Conservation (phyloP, 1,284 basidiomycete species). For the Tilletia caries region DNA sequence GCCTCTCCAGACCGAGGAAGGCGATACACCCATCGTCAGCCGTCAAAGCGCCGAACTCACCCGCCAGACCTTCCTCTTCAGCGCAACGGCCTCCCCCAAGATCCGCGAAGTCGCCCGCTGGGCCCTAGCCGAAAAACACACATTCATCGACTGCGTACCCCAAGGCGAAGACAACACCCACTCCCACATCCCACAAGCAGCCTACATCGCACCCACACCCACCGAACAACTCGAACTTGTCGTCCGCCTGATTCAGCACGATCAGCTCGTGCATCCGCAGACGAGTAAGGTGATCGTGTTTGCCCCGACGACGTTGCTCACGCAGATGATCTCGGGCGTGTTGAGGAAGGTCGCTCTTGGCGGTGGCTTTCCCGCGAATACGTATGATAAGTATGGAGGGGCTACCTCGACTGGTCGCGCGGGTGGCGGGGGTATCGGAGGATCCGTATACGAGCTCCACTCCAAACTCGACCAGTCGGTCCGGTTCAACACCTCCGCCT, state of each 20-base stretch:
- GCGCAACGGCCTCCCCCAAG: constrained; percentile 67
- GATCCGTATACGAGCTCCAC: constrained; percentile 71
- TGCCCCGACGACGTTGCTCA: constrained; percentile 79
- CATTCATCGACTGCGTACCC: constrained; percentile 63
- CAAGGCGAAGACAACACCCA: constrained; percentile 66
- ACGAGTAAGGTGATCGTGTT: constrained; percentile 82
- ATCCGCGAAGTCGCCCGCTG: constrained; percentile 58
- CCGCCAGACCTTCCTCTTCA: constrained; percentile 90
- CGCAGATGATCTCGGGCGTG: constrained; percentile 63
- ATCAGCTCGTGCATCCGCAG: constrained; percentile 73
- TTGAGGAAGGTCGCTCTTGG: constrained; percentile 7
- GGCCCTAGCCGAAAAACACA: constrained; percentile 64
- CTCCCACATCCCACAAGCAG: constrained; percentile 76
- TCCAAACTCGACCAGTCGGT: constrained; percentile 69
- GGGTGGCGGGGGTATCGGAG: constrained; percentile 12
- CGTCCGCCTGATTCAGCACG: constrained; percentile 77
- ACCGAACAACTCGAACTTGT: constrained; percentile 75
- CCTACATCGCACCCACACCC: constrained; percentile 69
- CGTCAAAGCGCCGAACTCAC: not conserved
- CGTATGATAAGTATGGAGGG: not conserved
- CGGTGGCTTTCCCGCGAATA: constrained; percentile 56
- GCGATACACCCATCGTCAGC: too few species aligned
- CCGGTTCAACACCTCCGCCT: constrained; percentile 66
- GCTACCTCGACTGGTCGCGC: not conserved
- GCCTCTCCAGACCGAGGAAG: too few species aligned